Base-by-base conservation (phyloP, 2,329 filamentous ascomycete species). In the Fusarium nurragi region DNA sequence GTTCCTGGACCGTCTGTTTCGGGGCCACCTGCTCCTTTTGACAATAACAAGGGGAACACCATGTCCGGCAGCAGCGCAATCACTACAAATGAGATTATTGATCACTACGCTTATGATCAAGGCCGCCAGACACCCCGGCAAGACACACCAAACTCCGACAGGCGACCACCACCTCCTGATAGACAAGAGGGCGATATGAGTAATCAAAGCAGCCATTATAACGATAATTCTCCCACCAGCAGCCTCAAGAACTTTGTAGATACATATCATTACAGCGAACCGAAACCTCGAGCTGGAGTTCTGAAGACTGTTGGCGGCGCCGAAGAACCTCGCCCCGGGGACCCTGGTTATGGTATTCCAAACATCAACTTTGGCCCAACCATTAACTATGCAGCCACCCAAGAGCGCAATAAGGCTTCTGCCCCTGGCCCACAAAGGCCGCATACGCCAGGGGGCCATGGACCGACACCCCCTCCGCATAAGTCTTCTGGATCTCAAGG, bases 331-430 rank as follows among this genome's bases (percentile, higher is more conserved):
- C 70, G 71, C 25, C 69, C 62, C 37, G 58, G 54, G 38, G 59
- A 58, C 47, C 46, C 74, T 1, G 73, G 80, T 14, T 81, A 85
- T 22, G 83, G 87, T 54, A 88, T 97, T 60, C 92, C 92, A 1
- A 79, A 84, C 6, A 86, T 97, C 63, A 89, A 97, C 75, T 97
- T 97, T 77, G 94, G 94, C 0, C 92, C 90, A 7, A 97, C 94
- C 0, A 79, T 92, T 69, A 89, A 90, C 59, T 90, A 93, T 55
- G 78, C 74, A 30, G 79, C 77, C 13, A 40, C 74, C 18, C 57
- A 76, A n/a, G 67, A 74, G 11, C 73, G 66, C 7, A 76, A 65
- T 55, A 79, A 77, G 60, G 44, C 25, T n/a, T 26, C 54, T 16
- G 48, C 46, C 16, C 57, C 60, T 14, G 57, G 60, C 53, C 53